A percentile compares a stretch with the other conserved stretches of the same genome.
Conservation (phyloP, 202 grass and related monocot genomes). For the Carex sylvatica region DNA sequence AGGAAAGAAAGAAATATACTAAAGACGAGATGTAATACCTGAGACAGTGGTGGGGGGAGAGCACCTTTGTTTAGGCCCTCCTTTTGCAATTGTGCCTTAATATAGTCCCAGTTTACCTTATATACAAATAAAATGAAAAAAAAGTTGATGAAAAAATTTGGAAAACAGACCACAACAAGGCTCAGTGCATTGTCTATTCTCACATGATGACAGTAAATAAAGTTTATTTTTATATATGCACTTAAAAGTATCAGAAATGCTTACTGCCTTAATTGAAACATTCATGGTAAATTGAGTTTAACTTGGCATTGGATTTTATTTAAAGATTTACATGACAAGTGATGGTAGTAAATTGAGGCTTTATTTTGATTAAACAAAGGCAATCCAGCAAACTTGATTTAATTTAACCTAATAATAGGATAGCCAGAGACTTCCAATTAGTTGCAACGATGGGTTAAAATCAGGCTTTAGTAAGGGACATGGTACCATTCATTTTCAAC, state of each 20-base stretch:
- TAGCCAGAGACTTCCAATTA: not conserved
- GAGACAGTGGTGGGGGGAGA: too few species aligned
- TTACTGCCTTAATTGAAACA: not conserved
- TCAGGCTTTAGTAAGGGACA: too few species aligned
- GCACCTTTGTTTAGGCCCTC: too few species aligned
- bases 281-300: not conserved
- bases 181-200: not conserved
- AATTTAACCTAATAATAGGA: too few species aligned
- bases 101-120: not conserved
- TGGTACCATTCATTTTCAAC: too few species aligned
- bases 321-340: too few species aligned
- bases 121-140: not conserved
- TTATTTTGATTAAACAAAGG: too few species aligned
- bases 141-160: not conserved
- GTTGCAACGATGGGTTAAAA: not conserved
- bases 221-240: not conserved
- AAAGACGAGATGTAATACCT: too few species aligned
- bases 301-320: not conserved
- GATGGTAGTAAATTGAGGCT: too few species aligned
- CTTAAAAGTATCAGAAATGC: not conserved
- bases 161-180: not conserved
- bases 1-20: too few species aligned
- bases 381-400: too few species aligned
- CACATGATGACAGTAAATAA: not conserved
- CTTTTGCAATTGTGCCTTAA: not conserved